phyloP scores from a whole-genome alignment of 495 filamentous ascomycete species.

The Chaetomium cochliodes region DNA sequence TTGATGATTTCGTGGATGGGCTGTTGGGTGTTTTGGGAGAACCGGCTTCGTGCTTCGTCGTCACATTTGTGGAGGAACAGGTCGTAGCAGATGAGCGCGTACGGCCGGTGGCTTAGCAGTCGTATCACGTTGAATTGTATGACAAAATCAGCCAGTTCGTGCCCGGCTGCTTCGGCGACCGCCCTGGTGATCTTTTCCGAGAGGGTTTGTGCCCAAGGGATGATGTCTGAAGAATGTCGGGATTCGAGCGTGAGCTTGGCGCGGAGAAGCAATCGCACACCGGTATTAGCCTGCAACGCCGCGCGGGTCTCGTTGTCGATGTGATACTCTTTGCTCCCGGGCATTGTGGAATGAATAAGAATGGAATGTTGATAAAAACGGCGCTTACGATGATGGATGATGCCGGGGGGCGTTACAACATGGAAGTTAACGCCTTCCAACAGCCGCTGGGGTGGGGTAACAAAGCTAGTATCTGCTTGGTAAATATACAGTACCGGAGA shows the following conservation, averaged over 20 bases:
- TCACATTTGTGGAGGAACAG: slow-evolving; percentile 4
- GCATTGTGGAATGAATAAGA: not conserved
- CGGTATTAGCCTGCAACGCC: not conserved
- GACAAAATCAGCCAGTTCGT: not conserved
- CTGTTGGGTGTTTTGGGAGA: not conserved
- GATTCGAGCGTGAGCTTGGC: not conserved
- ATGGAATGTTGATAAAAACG: too few relatives aligned
- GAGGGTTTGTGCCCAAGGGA: not conserved
- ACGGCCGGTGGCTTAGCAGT: slow-evolving; percentile 1
- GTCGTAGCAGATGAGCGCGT: slow-evolving; percentile 11
- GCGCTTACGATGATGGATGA: too few relatives aligned
- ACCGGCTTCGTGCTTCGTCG: not conserved
- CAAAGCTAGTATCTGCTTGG: too few relatives aligned
- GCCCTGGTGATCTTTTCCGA: not conserved
- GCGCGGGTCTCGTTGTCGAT: slow-evolving; percentile 1
- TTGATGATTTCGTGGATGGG: slow-evolving; percentile 9
- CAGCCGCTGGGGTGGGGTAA: too few relatives aligned
- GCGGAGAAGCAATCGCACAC: not conserved
- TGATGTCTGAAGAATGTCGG: slow-evolving; percentile 1
- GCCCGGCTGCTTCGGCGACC: not conserved
- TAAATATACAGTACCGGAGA: too few relatives aligned
- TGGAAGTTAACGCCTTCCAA: too few relatives aligned
- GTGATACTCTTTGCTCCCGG: not conserved
- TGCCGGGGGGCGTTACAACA: too few relatives aligned
- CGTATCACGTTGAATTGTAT: not conserved